These are phyloP conservation scores for Dendrostoma leiphaemia DNA, from an alignment of 2,329 filamentous ascomycete species.

Conservation along the genomic window DNA sequence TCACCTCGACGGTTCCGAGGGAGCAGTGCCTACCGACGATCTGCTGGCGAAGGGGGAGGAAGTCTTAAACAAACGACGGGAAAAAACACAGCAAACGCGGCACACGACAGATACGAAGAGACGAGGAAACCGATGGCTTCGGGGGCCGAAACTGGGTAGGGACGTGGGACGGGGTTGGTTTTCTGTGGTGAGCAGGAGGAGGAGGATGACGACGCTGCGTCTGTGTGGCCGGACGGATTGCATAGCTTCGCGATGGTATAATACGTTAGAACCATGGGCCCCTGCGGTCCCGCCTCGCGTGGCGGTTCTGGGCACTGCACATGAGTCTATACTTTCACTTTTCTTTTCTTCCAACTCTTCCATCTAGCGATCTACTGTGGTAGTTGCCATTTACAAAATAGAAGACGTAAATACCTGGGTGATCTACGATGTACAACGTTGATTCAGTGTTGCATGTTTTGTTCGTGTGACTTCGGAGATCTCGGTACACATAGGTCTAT, in stretches of 20 bases:
- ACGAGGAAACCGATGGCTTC: not conserved
- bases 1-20: slow-evolving; percentile 1
- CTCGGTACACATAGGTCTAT: too few species aligned
- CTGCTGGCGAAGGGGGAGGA: not conserved
- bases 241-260: not conserved
- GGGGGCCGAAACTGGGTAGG: too few species aligned
- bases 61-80: not conserved
- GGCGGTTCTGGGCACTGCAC: too few species aligned
- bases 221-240: not conserved
- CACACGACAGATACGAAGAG: not conserved
- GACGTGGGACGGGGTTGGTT: too few species aligned
- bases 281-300: not conserved
- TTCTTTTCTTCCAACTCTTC: not conserved
- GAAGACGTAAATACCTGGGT: not conserved
- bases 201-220: not conserved
- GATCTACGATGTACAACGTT: too few species aligned
- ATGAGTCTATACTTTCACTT: not conserved
- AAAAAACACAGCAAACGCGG: not conserved
- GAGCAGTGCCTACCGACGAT: slow-evolving; percentile 8
- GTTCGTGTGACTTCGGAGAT: too few species aligned
- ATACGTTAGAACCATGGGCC: not conserved
- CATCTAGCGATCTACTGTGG: not conserved
- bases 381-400: not conserved
- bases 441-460: too few species aligned
- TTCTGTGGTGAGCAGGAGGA: too few species aligned